A percentile compares a stretch with the other conserved stretches of the same genome.
Evolutionary conservation across 768 basidiomycete species (phyloP).

Genomic region (Podaxis sp.): DNA sequence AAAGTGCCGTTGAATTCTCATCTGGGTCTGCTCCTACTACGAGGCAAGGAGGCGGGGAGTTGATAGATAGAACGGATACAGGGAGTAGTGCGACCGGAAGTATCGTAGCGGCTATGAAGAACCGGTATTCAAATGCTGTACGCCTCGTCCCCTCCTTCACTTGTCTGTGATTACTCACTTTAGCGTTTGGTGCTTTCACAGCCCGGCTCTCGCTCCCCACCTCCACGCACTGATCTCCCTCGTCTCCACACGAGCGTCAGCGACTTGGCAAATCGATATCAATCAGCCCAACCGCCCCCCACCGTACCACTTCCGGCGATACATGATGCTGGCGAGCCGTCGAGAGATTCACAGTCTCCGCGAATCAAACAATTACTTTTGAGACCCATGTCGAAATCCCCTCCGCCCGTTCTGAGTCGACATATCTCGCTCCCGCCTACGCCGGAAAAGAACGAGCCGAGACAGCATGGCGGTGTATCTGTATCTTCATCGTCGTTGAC

Average conservation of each 20-base stretch:
- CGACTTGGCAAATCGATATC: constrained; percentile 63
- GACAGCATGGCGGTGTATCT: constrained; percentile 17
- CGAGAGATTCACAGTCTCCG: neutral
- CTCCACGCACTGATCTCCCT: constrained; percentile 56
- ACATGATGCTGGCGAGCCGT: neutral
- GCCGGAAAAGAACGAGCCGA: constrained; percentile 17
- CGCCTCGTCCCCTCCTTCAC: constrained; percentile 25
- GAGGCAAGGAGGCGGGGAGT: constrained; percentile 23
- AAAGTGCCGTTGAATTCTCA: constrained; percentile 17
- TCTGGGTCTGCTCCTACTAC: constrained; percentile 31
- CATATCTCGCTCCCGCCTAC: constrained; percentile 29
- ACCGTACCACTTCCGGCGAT: constrained; percentile 22
- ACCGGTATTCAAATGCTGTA: constrained; percentile 59
- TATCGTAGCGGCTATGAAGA: constrained; percentile 69
- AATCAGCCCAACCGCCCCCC: constrained; percentile 41
- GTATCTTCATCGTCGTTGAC: constrained; percentile 14
- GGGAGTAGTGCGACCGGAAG: constrained; percentile 49
- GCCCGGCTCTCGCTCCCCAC: constrained; percentile 53
- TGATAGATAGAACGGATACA: constrained; percentile 52
- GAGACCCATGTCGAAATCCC: constrained; percentile 3
- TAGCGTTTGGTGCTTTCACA: constrained; percentile 21
- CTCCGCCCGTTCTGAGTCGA: constrained; percentile 29
- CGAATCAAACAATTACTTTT: neutral
- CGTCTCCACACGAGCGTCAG: constrained; percentile 63
- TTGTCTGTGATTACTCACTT: constrained; percentile 7